These are phyloP conservation scores for Pouteria campechiana DNA, from an alignment of 179 eudicot species.

Conservation along the genomic window DNA sequence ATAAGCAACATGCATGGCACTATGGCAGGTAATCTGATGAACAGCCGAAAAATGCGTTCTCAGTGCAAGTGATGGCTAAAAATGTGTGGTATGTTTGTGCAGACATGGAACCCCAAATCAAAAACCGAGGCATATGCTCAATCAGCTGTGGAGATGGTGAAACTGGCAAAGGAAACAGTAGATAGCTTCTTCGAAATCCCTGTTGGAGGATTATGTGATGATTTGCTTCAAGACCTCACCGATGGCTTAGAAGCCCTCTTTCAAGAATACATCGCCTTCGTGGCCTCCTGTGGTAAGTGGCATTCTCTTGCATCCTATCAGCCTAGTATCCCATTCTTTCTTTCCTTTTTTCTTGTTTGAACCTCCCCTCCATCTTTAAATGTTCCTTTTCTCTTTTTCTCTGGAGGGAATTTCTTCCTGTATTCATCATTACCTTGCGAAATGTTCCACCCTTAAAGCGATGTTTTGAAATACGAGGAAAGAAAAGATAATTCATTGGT, in stretches of 20 bases:
- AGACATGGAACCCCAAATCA: conserved; percentile 98
- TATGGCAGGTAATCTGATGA: no score
- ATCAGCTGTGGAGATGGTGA: conserved; percentile 66
- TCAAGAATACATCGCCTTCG: conserved; percentile 65
- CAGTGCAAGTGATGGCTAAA: no score
- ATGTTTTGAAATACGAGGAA: no score
- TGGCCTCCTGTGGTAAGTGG: conserved; percentile 75
- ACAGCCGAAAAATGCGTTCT: no score
- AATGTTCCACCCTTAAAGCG: no score
- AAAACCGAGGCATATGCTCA: conserved; percentile 83
- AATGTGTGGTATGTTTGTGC: not conserved
- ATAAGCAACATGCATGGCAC: no score
- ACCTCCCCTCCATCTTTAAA: not conserved
- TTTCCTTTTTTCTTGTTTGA: not conserved
- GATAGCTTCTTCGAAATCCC: conserved; percentile 73
- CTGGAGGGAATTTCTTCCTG: no score
- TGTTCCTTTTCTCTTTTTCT: not conserved
- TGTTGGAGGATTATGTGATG: conserved; percentile 50
- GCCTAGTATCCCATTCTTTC: not conserved
- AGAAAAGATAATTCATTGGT: no score
- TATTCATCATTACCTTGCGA: no score
- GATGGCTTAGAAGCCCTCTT: conserved; percentile 63
- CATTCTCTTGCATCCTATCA: not conserved
- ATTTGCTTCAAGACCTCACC: conserved; percentile 51
- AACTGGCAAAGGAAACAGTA: conserved; percentile 42